Evolutionary conservation across 345 rosid genomes (phyloP).

Genomic region (Atalantia buxifolia): DNA sequence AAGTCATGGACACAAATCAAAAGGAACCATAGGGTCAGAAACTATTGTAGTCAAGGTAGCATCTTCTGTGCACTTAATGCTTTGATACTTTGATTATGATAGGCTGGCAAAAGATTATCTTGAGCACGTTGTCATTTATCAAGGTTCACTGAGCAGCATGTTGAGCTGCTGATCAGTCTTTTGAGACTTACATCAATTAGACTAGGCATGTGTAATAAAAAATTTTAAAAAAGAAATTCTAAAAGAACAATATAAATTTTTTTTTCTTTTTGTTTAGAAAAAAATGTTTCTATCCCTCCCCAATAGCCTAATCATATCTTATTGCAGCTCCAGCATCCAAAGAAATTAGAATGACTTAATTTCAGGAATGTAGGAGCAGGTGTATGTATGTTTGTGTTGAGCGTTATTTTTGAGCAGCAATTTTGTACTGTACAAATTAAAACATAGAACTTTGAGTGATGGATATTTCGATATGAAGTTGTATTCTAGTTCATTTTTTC

Average conservation of each 20-base stretch:
- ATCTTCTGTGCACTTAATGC: not conserved
- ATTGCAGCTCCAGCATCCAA: not conserved
- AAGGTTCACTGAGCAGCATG: not conserved
- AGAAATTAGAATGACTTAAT: not conserved
- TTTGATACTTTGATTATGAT: not conserved
- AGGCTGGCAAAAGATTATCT: not conserved
- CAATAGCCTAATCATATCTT: not conserved
- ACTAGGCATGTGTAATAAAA: not conserved
- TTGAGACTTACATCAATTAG: not conserved
- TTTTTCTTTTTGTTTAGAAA: not conserved
- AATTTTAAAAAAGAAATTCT: not conserved
- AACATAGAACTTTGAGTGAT: constrained; percentile 8
- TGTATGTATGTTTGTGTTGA: not conserved
- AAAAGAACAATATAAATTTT: not conserved
- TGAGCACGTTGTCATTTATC: not conserved
- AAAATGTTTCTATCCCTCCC: not conserved
- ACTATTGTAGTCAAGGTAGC: not conserved
- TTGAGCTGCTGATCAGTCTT: not conserved
- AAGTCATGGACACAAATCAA: not conserved
- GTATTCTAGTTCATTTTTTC: not conserved
- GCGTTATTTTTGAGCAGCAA: not conserved
- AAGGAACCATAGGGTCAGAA: not conserved
- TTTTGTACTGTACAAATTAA: not conserved
- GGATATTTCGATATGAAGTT: constrained; percentile 6
- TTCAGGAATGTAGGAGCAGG: not conserved